Evolutionary conservation across 768 basidiomycete species (phyloP), one percentile per base, ranked within the genome.

Genomic region (Pleurotus cornucopiae): DNA sequence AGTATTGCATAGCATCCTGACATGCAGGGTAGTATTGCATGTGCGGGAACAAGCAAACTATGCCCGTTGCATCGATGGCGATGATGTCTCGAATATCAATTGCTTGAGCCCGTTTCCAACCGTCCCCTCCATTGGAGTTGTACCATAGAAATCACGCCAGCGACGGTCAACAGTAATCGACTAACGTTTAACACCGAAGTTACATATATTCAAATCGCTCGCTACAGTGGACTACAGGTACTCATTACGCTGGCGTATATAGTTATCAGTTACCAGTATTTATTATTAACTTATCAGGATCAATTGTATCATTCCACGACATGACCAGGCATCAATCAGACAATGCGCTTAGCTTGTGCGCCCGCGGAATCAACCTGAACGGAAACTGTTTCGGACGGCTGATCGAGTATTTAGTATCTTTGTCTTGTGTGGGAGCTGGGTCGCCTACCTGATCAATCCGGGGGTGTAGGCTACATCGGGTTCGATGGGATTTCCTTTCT

Each of bases 381-480:
- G 60, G 60, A 58, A 77, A 79, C 6, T 73, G 75, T 54, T 71
- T 69, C 0, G 76, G 77, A 49, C 68, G 76, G 56, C 76, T 78
- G 53, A 34, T 34, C 7, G 7, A 34, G 30, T 34, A 34, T 34
- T 34, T 34, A 34, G 30, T 34, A 11, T 7, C 7, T 11, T 34
- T 34, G 30, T 34, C 30, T 34, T 34, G 11, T 34, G 30, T 34
- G 11, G 30, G 30, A 30, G 9, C 30, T 34, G 30, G 11, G 11
- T 34, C 16, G 54, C 67, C 7, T 21, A 76, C 75, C 74, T 75
- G 23, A 74, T 45, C 25, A 72, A 45, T 34, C 63, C 62, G 6
- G 74, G 66, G 6, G 70, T 72, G 46, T 71, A 78, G 44, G 70
- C 69, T 2, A 67, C 55, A 13, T 65, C 60, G 18, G 72, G 72